Conservation (phyloP, 345 rosid genomes). For the Moricandia moricandioides region DNA sequence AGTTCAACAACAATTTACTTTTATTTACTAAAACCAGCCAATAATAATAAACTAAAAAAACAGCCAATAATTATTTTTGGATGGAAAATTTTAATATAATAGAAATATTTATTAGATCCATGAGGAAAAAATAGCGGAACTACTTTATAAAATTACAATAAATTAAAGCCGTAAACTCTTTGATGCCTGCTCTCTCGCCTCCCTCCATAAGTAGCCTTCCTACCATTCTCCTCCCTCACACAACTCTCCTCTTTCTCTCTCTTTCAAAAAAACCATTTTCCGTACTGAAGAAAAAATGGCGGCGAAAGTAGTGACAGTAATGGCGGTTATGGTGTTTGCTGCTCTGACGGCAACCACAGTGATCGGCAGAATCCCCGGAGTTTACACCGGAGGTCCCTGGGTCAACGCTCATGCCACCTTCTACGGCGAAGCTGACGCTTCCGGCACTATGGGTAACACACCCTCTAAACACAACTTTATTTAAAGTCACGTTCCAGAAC, state of each 20-base stretch:
- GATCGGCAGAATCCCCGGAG: constrained; percentile 66
- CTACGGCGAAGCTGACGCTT: constrained; percentile 79
- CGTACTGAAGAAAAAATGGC: constrained; percentile 27
- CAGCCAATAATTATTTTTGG: not conserved
- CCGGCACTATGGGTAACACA: constrained; percentile 83
- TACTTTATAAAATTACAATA: not conserved
- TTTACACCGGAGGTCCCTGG: constrained; percentile 65
- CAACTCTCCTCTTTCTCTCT: not conserved
- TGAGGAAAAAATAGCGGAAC: not conserved
- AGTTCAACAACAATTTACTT: not conserved
- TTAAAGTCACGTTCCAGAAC: not conserved
- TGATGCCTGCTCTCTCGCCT: not conserved
- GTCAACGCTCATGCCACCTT: constrained; percentile 78
- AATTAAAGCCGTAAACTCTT: constrained; percentile 24
- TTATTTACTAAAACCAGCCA: not conserved
- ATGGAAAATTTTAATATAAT: not conserved
- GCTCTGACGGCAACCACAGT: constrained; percentile 9
- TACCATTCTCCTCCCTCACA: constrained; percentile 22
- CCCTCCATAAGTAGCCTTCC: constrained; percentile 31
- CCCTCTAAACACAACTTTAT: not conserved
- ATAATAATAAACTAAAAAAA: not conserved
- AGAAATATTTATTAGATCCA: constrained; percentile 10
- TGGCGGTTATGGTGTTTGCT: constrained; percentile 21
- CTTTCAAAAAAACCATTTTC: constrained; percentile 1
- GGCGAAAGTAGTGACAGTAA: not conserved